A percentile compares a stretch with the other conserved stretches of the same genome.
These are phyloP conservation scores for Beverwykella pulmonaria DNA, from an alignment of 495 filamentous ascomycete species.

Conservation along the genomic window DNA sequence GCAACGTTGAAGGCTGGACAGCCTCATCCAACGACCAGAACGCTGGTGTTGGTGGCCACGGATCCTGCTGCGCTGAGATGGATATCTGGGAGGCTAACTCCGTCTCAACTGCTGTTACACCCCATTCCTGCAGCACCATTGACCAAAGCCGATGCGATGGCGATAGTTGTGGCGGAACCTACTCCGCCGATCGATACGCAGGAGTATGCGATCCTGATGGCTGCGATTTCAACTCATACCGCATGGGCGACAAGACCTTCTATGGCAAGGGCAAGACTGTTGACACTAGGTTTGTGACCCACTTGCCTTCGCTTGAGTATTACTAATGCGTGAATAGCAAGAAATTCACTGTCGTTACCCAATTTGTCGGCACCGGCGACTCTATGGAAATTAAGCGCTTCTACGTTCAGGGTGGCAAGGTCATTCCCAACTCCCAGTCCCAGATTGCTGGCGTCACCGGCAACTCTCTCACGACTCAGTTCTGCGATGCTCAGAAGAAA, in stretches of 20 bases:
- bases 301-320: not conserved
- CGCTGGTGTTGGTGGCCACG: slow-evolving; percentile 59
- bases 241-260: slow-evolving; percentile 56
- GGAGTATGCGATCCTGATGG: slow-evolving; percentile 67
- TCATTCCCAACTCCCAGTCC: slow-evolving; percentile 61
- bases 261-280: slow-evolving; percentile 60
- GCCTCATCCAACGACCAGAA: slow-evolving; percentile 62
- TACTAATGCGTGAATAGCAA: slow-evolving; percentile 18
- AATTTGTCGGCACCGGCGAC: slow-evolving; percentile 61
- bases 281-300: slow-evolving; percentile 51
- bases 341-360: slow-evolving; percentile 68
- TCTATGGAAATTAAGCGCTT: slow-evolving; percentile 61
- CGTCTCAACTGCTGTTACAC: slow-evolving; percentile 42
- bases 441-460: slow-evolving; percentile 57
- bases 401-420: slow-evolving; percentile 63
- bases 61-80: slow-evolving; percentile 41
- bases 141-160: slow-evolving; percentile 40
- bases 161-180: slow-evolving; percentile 30
- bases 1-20: slow-evolving; percentile 58
- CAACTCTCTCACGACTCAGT: slow-evolving; percentile 63
- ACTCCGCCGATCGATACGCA: slow-evolving; percentile 49
- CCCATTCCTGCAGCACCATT: slow-evolving; percentile 40
- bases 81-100: slow-evolving; percentile 43
- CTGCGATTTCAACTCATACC: slow-evolving; percentile 68
- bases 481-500: slow-evolving; percentile 63